phyloP scores from a whole-genome alignment of 306 rosid species.

The Glycine soja region DNA sequence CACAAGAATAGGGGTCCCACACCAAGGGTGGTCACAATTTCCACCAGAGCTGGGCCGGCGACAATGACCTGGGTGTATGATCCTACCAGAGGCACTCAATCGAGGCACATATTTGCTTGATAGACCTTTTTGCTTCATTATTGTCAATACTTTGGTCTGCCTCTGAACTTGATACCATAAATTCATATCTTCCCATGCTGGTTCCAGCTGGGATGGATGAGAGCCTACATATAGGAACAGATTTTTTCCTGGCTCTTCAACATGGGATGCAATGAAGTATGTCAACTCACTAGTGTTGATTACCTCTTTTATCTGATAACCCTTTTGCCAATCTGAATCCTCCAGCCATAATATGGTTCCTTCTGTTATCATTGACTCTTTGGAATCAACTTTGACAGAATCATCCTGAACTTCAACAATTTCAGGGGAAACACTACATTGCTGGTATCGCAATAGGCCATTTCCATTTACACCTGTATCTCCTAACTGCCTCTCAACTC shows the following conservation, averaged over 20 bases:
- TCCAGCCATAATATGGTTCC: constrained; percentile 87
- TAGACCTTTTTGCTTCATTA: constrained; percentile 89
- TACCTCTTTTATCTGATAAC: constrained; percentile 82
- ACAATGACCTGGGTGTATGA: constrained; percentile 95
- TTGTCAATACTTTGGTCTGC: constrained; percentile 86
- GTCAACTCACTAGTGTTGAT: constrained; percentile 61
- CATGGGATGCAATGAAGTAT: constrained; percentile 75
- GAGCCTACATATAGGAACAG: constrained; percentile 85
- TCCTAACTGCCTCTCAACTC: constrained; percentile 83
- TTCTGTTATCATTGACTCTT: constrained; percentile 81
- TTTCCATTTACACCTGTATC: constrained; percentile 76
- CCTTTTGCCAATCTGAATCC: constrained; percentile 85
- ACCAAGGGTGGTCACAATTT: constrained; percentile 95
- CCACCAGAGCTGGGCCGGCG: constrained; percentile 85
- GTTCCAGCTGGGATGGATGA: constrained; percentile 88
- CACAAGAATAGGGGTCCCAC: constrained; percentile 96
- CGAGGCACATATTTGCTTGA: constrained; percentile 89
- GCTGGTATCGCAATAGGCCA: constrained; percentile 75
- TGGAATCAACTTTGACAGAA: constrained; percentile 62
- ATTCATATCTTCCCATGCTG: constrained; percentile 99
- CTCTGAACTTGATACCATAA: constrained; percentile 99
- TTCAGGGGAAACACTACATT: constrained; percentile 80
- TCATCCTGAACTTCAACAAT: constrained; percentile 95
- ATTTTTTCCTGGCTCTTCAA: constrained; percentile 82
- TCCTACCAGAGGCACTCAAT: constrained; percentile 89